Percentiles rank a stretch among this genome's conserved stretches.
Conservation (phyloP, 2,329 filamentous ascomycete species). For the Pseudocercospora crystallina region DNA sequence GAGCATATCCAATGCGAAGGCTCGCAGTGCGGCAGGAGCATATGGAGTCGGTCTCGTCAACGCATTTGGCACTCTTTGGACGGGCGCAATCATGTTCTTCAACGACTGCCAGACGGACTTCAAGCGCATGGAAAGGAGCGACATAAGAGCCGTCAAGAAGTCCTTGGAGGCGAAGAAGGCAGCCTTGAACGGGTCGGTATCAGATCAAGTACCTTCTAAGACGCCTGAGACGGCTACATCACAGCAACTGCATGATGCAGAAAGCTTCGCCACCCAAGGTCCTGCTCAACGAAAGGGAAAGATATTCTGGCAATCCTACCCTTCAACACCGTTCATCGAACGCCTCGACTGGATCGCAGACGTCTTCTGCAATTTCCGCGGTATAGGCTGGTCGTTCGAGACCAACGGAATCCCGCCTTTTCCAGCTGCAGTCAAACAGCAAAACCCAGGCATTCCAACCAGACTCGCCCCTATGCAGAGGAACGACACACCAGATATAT, state of each 20-base stretch:
- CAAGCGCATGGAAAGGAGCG: constrained; percentile 52
- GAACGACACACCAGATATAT: not conserved
- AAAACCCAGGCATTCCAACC: constrained; percentile 33
- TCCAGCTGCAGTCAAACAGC: constrained; percentile 39
- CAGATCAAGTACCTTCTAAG: not conserved
- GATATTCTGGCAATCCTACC: constrained; percentile 56
- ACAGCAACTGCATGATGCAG: not conserved
- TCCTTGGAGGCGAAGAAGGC: not conserved
- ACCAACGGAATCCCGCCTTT: constrained; percentile 47
- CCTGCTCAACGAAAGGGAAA: constrained; percentile 18
- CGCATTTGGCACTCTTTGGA: constrained; percentile 57
- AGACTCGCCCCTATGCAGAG: constrained; percentile 3
- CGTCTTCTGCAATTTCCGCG: constrained; percentile 58
- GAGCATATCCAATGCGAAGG: constrained; percentile 46
- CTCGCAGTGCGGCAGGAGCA: constrained; percentile 51
- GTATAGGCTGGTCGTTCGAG: constrained; percentile 61
- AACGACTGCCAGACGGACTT: constrained; percentile 58
- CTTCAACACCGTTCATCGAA: constrained; percentile 46
- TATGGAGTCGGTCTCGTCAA: constrained; percentile 57
- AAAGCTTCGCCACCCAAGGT: constrained; percentile 3
- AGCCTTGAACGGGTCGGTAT: not conserved
- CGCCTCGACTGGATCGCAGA: constrained; percentile 60
- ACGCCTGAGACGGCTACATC: not conserved
- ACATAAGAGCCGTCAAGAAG: constrained; percentile 3
- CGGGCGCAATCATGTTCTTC: constrained; percentile 53